Conservation (phyloP, 2,329 filamentous ascomycete species). For the Paraphoma chrysanthemicola region DNA sequence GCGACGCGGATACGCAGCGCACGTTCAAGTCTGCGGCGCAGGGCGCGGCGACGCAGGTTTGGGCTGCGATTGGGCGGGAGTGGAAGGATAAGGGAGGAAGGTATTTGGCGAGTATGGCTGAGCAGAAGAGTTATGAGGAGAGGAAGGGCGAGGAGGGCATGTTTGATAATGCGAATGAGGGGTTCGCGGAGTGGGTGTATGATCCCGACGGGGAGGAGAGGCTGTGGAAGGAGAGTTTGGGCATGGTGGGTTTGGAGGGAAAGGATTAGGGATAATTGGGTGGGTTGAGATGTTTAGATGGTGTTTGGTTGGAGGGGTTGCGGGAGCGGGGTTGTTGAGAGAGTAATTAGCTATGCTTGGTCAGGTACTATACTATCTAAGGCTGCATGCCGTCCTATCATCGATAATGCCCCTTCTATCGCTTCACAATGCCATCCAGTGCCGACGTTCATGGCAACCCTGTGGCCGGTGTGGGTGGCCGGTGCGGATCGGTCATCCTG, state of each 20-base stretch:
- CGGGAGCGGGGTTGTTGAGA: no score
- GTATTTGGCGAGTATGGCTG: conserved; percentile 28
- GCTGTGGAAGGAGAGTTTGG: conserved; percentile 37
- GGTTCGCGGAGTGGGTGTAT: conserved; percentile 31
- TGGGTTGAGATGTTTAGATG: neutral
- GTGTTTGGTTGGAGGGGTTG: neutral
- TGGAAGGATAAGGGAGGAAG: conserved; percentile 42
- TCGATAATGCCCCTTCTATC: no score
- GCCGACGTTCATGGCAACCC: no score
- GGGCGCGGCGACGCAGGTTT: conserved; percentile 51
- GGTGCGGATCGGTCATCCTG: no score
- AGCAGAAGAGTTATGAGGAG: conserved; percentile 9
- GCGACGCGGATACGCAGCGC: neutral
- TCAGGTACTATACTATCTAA: no score
- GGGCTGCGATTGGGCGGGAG: conserved; percentile 43
- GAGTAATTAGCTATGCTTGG: no score
- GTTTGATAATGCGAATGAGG: conserved; percentile 15
- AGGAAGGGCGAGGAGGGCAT: conserved; percentile 11
- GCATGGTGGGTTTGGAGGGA: conserved; percentile 10
- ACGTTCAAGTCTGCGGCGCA: conserved; percentile 44
- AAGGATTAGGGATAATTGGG: neutral
- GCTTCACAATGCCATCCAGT: no score
- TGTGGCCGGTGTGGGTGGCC: no score
- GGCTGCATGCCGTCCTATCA: no score
- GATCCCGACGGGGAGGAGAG: conserved; percentile 34